phyloP scores from a whole-genome alignment of 148 eudicot genomes.

The Arbutus unedo region DNA sequence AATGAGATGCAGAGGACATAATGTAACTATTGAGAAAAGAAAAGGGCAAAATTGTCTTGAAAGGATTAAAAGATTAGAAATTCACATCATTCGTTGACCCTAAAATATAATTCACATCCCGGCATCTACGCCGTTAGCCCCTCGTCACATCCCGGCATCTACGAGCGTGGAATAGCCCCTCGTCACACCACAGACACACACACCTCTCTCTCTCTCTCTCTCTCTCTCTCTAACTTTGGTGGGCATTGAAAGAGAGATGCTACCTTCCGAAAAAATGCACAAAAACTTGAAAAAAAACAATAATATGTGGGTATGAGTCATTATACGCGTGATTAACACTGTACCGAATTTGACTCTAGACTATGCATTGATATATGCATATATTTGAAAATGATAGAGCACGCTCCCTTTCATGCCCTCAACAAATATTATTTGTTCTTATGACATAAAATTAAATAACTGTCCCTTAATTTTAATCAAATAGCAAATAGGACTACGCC shows the following conservation, averaged over 20 bases:
- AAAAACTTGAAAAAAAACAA: slow-evolving; percentile 3
- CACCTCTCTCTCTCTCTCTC: slow-evolving; percentile 17
- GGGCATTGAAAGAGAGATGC: slow-evolving; percentile 39
- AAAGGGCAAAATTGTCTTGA: slow-evolving; percentile 47
- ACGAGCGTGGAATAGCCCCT: no score
- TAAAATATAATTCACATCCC: slow-evolving; percentile 38
- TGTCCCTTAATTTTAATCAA: no score
- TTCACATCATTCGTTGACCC: slow-evolving; percentile 51
- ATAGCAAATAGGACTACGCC: no score
- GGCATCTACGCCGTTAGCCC: slow-evolving; percentile 49
- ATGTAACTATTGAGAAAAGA: slow-evolving; percentile 18
- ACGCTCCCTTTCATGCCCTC: no score
- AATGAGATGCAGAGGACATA: not conserved
- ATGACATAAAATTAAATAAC: no score
- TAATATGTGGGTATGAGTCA: slow-evolving; percentile 5
- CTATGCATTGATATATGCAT: no score
- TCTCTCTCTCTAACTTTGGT: slow-evolving; percentile 17
- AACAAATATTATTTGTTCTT: no score
- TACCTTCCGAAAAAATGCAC: slow-evolving; percentile 15
- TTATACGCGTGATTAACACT: not conserved
- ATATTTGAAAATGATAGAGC: no score
- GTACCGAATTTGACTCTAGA: no score
- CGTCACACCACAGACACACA: no score
- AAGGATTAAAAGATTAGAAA: slow-evolving; percentile 21
- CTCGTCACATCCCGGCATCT: slow-evolving; percentile 29